phyloP scores from a whole-genome alignment of 2,329 filamentous ascomycete species.

The Corinectria fuckeliana region DNA sequence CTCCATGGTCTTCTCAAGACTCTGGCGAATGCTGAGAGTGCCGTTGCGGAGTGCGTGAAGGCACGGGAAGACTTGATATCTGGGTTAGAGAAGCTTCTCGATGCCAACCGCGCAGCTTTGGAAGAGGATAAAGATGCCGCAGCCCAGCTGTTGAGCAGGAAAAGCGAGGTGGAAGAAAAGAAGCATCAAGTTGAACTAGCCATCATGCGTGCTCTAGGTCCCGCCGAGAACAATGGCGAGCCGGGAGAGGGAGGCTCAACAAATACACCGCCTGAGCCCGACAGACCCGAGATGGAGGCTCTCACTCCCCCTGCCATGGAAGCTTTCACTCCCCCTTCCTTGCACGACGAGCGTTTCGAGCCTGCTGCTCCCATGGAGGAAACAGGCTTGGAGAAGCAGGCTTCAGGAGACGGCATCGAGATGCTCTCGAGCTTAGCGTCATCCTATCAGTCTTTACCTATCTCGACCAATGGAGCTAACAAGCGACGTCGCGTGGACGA shows the following conservation, averaged over 20 bases:
- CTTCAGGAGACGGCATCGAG: slow-evolving; percentile 45
- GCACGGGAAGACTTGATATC: slow-evolving; percentile 79
- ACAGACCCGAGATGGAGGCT: slow-evolving; percentile 82
- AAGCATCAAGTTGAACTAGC: slow-evolving; percentile 89
- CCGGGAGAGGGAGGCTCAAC: slow-evolving; percentile 54
- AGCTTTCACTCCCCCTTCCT: slow-evolving; percentile 31
- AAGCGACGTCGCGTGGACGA: slow-evolving; percentile 62
- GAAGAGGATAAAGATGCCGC: slow-evolving; percentile 71
- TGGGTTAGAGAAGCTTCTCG: slow-evolving; percentile 82
- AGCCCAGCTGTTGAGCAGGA: slow-evolving; percentile 69
- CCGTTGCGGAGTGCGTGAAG: slow-evolving; percentile 88
- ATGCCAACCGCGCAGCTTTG: slow-evolving; percentile 73
- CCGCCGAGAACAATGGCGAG: slow-evolving; percentile 59
- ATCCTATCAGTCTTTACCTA: slow-evolving; percentile 56
- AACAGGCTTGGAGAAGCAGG: slow-evolving; percentile 25
- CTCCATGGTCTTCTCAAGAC: slow-evolving; percentile 89
- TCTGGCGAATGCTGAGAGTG: slow-evolving; percentile 85
- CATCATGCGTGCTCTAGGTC: slow-evolving; percentile 83
- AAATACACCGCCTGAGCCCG: slow-evolving; percentile 63
- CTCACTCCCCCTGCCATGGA: slow-evolving; percentile 80
- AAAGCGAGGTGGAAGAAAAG: slow-evolving; percentile 76
- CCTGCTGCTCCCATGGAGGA: slow-evolving; percentile 26
- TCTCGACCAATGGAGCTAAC: slow-evolving; percentile 60
- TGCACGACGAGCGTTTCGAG: slow-evolving; percentile 31
- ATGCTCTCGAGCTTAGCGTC: slow-evolving; percentile 49